Conservation (phyloP, 108 stramenopile species). For the Cyclotella choctawhatcheeana region DNA sequence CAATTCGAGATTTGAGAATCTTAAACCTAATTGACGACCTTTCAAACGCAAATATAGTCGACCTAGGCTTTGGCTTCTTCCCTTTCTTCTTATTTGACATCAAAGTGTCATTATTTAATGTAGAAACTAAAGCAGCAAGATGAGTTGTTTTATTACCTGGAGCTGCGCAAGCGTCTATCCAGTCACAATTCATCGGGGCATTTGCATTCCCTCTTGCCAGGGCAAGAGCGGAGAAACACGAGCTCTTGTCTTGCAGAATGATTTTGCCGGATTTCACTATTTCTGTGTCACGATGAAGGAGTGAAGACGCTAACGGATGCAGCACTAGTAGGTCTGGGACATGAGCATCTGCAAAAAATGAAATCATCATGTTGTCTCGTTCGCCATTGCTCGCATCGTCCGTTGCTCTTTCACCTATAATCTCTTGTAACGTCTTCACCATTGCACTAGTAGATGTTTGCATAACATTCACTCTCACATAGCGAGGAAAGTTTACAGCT, state of each 20-base stretch:
- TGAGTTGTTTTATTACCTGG: conserved; percentile 99
- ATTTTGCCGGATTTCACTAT: conserved; percentile 75
- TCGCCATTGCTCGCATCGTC: neutral
- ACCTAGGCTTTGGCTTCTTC: conserved; percentile 24
- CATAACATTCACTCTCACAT: conserved; percentile 87
- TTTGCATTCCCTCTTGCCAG: conserved; percentile 68
- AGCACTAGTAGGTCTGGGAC: conserved; percentile 87
- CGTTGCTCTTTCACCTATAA: conserved; percentile 4
- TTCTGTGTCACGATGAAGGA: conserved; percentile 53
- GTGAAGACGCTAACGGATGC: conserved; percentile 55
- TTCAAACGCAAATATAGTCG: conserved; percentile 91
- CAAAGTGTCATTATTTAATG: conserved; percentile 6
- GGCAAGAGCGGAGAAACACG: conserved; percentile 95
- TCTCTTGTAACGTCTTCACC: conserved; percentile 41
- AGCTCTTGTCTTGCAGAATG: conserved; percentile 93
- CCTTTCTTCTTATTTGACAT: conserved; percentile 28
- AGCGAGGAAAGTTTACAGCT: conserved; percentile 66
- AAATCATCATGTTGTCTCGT: neutral
- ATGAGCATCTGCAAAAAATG: conserved; percentile 73
- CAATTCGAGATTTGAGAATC: conserved; percentile 75
- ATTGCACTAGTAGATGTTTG: conserved; percentile 47
- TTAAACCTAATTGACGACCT: conserved; percentile 74
- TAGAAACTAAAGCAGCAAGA: conserved; percentile 84
- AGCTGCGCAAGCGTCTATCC: conserved; percentile 98
- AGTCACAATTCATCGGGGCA: conserved; percentile 43